Base-by-base conservation (phyloP, 768 basidiomycete species). In the Naganishia vaughanmartiniae region DNA sequence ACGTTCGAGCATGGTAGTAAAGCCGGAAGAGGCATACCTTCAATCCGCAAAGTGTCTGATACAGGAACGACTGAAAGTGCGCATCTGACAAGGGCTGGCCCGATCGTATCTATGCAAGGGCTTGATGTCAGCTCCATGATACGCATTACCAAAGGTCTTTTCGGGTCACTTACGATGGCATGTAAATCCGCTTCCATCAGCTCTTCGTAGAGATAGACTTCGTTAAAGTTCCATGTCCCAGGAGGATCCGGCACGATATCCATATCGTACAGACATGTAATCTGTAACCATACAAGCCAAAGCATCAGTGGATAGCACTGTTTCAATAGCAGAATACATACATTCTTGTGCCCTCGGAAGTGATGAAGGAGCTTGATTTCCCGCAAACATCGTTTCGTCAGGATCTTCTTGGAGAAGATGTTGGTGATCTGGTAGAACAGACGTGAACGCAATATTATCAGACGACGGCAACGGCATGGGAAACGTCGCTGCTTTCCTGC, bases 141-240 rank as follows among this genome's bases (percentile, higher is more conserved):
- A 15, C 15, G 15, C 48, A 26, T 6, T 1, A n/a, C 24, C 48
- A 24, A 68, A 55, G 45, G 36, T 51, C 54, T 1, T 28, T 42
- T 24, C 24, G 24, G 19, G 24, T 45, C 26, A 78, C 87, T 82
- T 76, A 94, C 93, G 81, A 99, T 99, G 24, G 96, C 96, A 77
- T 98, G 96, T 24, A 99, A 86, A 87, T 99, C 96, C 67, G 96
- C 96, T 80, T 99, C 96, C 96, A 98, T 99, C 75, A 98, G 87
- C 81, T 99, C 96, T 84, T 98, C 94, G 90, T 98, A 82, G 65
- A 82, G 76, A 76, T 83, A 97, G 21, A 99, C 94, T 83, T 97
- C 95, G 81, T 94, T 91, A 77, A 98, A 99, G 80, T 91, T 90
- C 74, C 91, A 90, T 66, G 86, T 88, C 53, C 78, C 78, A 46